Conservation (phyloP, 148 eudicot species). For the Mesembryanthemum crystallinum region DNA sequence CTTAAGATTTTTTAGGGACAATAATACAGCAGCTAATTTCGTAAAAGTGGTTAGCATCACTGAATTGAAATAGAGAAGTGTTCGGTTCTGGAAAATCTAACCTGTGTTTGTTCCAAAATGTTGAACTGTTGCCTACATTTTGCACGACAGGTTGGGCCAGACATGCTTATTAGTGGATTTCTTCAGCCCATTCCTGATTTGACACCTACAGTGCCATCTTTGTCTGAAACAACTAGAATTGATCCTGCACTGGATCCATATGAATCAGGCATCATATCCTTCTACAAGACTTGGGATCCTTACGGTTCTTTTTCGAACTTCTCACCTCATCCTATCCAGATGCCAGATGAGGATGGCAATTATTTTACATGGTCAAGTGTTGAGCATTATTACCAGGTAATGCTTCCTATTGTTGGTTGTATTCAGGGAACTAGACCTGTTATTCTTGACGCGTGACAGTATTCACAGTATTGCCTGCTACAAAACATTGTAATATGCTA, state of each 20-base stretch:
- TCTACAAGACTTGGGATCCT: slow-evolving; percentile 94
- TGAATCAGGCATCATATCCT: slow-evolving; percentile 75
- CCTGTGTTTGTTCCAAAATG: background rate
- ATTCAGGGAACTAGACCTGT: background rate
- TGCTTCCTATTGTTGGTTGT: background rate
- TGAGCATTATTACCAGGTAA: slow-evolving; percentile 99
- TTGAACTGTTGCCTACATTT: slow-evolving; percentile 3
- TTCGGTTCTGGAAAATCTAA: background rate
- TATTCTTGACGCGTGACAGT: background rate
- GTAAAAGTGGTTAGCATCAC: background rate
- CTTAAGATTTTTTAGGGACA: background rate
- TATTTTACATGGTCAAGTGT: slow-evolving; percentile 77
- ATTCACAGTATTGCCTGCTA: background rate
- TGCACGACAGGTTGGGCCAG: slow-evolving; percentile 78
- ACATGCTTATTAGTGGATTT: slow-evolving; percentile 93
- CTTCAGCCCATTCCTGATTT: slow-evolving; percentile 91
- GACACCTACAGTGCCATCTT: slow-evolving; percentile 74
- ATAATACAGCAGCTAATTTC: background rate
- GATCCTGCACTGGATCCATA: slow-evolving; percentile 76
- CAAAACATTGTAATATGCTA: background rate
- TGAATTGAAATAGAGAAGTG: background rate
- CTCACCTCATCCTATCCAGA: slow-evolving; percentile 82
- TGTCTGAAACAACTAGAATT: slow-evolving; percentile 75
- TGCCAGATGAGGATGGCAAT: slow-evolving; percentile 62
- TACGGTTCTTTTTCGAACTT: slow-evolving; percentile 95